Evolutionary conservation across 202 grass and related monocot species (phyloP), one percentile per base, ranked within the genome.

Genomic region (Carex arenaria): DNA sequence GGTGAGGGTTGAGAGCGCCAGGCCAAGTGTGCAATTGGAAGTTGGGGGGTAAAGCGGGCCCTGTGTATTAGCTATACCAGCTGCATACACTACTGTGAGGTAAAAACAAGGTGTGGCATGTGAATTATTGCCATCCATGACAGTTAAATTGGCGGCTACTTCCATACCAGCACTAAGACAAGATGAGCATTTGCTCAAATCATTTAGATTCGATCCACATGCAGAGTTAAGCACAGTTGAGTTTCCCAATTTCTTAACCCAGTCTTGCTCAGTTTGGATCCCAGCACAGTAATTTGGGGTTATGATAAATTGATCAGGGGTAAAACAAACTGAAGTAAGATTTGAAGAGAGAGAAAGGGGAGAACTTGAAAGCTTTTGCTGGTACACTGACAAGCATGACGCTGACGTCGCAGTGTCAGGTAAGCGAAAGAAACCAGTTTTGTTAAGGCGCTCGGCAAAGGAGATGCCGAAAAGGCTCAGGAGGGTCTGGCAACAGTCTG

Each of bases 391-490:
- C 69, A 93, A 68, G 78, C 95, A 98, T 47, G 90, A 85, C 38
- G 82, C 83, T 10, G 89, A 91, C 62, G 91, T 84, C 32, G 18
- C 0, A 12, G 72, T 65, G 19, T 89, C 83, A 40, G 93, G 93
- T 47, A 98, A 86, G 17, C 89, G 87, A 87, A 98, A 98, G 3
- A 19, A 70, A 67, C 93, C 89, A 47, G 95, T 92, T 69, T 53
- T n/a, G 11, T 71, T 89, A 55, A 98, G 89, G 7, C 93, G 90
- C 61, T 30, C 67, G 31, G 89, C 87, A 19, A 92, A 66, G 57
- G 87, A 91, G 51, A 95, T 85, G 22, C n/a, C 91, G 59, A 95
- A 19, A 47, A 98, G 32, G 65, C 90, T 91, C 31, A 85, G 85
- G 5, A 95, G 93, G 61, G 89, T 92, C 12, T 11, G 65, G 83